These are phyloP conservation scores for Chloris gayana DNA, from an alignment of 176 grass and related monocot species.

Conservation along the genomic window DNA sequence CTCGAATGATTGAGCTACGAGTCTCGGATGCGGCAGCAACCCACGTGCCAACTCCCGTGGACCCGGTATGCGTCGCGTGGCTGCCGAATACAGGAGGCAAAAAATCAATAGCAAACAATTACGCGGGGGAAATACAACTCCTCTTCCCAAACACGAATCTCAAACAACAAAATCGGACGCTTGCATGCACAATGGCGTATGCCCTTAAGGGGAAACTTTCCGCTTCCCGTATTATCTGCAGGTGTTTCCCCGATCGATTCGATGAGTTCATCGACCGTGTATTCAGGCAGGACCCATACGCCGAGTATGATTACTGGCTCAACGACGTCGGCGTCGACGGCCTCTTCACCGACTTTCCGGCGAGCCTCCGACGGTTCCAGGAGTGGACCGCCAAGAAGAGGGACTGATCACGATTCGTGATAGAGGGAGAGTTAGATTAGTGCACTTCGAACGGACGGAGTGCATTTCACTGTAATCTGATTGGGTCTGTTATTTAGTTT, in stretches of 20 bases:
- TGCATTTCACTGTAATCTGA: neutral
- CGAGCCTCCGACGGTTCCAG: constrained; percentile 54
- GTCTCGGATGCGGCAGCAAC: no score
- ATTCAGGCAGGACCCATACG: constrained; percentile 57
- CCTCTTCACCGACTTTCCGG: constrained; percentile 58
- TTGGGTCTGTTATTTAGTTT: neutral
- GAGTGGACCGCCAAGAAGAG: constrained; percentile 34
- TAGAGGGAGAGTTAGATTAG: no score
- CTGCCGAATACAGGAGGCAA: no score
- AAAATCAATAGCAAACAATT: no score
- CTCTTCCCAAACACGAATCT: no score
- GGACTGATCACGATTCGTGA: neutral
- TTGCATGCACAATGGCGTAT: no score
- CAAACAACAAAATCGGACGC: no score
- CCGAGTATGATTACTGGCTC: constrained; percentile 65
- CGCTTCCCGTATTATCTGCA: neutral
- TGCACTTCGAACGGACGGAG: neutral
- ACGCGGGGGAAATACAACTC: no score
- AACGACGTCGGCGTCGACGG: constrained; percentile 49
- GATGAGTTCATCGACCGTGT: constrained; percentile 60
- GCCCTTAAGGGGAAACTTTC: no score
- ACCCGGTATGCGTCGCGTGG: no score
- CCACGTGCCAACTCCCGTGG: no score
- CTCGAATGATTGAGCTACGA: no score
- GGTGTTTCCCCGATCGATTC: constrained; percentile 59